Evolutionary conservation across 306 rosid genomes (phyloP), one percentile per base, ranked within the genome.

Genomic region (Lagenaria siceraria): DNA sequence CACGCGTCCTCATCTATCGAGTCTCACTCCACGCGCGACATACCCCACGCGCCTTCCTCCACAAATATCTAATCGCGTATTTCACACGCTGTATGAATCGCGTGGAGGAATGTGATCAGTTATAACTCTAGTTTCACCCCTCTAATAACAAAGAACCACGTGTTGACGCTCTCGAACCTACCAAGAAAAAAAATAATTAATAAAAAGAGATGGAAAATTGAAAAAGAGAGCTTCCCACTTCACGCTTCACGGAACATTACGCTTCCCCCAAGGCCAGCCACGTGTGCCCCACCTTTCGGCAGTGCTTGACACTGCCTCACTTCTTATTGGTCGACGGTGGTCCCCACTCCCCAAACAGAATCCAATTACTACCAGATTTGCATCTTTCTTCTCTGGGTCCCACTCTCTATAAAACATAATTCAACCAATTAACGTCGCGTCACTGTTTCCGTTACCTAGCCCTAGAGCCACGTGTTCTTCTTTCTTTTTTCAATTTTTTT

Each of bases 281-380:
- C 91, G 86, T 82, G 82, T 76, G 24, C 21, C 65, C 18, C 17
- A 17, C 21, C 86, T 88, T 83, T 86, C 76, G 87, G 83, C 86
- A 80, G 83, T 85, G 84, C 79, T 55, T 66, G 81, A 78, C 91
- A 88, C 85, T 13, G n/a, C 4, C 38, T 56, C 65, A 8, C 10
- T 36, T 77, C 75, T 54, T 19, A 84, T 82, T 88, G 85, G 88
- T 4, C 0, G 5, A 1, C 2, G 2, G 77, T 63, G 87, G 86
- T 51, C 83, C 36, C 89, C 82, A 22, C 14, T 18, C 24, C 46
- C 13, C 7, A 51, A 63, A 13, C 74, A 19, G 79, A 38, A 49
- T 80, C 74, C 79, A 64, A 80, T 80, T 55, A 52, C 82, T 56
- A 59, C 76, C 63, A 51, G 78, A 63, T 80, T 31, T 43, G 76